Conservation (phyloP, 2,329 filamentous ascomycete species). For the Metarhizium humberi region DNA sequence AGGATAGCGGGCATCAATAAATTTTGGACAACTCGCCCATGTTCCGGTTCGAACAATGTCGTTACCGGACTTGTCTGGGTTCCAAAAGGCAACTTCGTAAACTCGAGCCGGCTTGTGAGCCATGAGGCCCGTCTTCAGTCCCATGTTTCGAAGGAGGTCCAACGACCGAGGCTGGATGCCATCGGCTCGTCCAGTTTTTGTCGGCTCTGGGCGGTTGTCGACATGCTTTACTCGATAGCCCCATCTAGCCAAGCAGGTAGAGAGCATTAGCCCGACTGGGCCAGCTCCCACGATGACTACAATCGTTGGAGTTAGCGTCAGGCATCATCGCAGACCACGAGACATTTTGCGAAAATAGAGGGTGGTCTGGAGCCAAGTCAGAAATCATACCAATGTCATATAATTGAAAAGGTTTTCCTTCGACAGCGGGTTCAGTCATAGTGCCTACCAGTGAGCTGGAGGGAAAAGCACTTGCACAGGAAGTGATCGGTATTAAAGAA, state of each 20-base stretch:
- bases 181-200: slow-evolving; percentile 76
- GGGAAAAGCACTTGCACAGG: not conserved
- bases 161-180: slow-evolving; percentile 86
- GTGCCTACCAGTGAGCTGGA: not conserved
- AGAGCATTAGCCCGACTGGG: slow-evolving; percentile 79
- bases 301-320: slow-evolving; percentile 12
- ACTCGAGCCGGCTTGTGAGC: slow-evolving; percentile 78
- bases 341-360: not conserved
- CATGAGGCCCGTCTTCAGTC: slow-evolving; percentile 81
- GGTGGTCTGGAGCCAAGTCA: not conserved
- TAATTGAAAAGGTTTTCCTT: slow-evolving; percentile 8
- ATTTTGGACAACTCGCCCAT: slow-evolving; percentile 83
- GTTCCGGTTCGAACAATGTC: slow-evolving; percentile 58
- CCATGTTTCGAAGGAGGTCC: slow-evolving; percentile 82
- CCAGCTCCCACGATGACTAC: slow-evolving; percentile 81
- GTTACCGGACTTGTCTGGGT: slow-evolving; percentile 43
- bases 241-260: slow-evolving; percentile 82
- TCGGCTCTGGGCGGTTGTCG: slow-evolving; percentile 81
- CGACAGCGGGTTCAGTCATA: not conserved
- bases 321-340: not conserved
- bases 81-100: slow-evolving; percentile 69
- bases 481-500: not conserved
- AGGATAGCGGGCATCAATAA: slow-evolving; percentile 64
- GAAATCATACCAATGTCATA: slow-evolving; percentile 35
- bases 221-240: slow-evolving; percentile 94